Evolutionary conservation across 441 rosid genomes (phyloP).

Genomic region (Gossypium schwendimanii): DNA sequence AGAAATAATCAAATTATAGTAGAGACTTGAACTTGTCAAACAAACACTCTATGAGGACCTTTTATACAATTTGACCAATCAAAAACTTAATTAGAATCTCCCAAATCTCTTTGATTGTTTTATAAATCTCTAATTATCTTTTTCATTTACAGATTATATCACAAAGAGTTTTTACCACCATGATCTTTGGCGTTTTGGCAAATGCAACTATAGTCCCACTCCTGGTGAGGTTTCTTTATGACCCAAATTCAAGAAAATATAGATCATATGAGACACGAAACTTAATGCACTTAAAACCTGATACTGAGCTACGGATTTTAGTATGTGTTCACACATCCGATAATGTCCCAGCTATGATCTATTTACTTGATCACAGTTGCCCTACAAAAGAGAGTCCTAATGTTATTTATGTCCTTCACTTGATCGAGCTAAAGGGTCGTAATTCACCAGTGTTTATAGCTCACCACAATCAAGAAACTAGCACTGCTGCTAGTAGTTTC

Average conservation of each 20-base stretch:
- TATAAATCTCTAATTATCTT: background rate
- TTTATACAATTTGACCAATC: too few species aligned
- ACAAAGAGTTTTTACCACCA: background rate
- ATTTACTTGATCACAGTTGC: conserved; percentile 19
- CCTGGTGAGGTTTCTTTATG: conserved; percentile 19
- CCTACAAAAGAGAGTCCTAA: conserved; percentile 21
- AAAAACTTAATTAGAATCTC: too few species aligned
- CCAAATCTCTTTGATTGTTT: too few species aligned
- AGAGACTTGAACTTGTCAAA: too few species aligned
- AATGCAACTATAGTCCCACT: conserved; percentile 13
- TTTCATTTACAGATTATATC: background rate
- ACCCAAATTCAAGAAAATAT: conserved; percentile 23
- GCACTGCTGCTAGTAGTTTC: background rate
- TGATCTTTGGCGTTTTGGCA: conserved; percentile 4
- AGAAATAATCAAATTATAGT: too few species aligned
- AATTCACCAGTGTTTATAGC: conserved; percentile 23
- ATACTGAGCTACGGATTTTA: conserved; percentile 18
- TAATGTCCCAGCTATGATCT: conserved; percentile 22
- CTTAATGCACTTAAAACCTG: conserved; percentile 14
- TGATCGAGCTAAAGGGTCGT: conserved; percentile 20
- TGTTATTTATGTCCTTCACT: conserved; percentile 22
- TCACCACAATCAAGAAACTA: conserved; percentile 23
- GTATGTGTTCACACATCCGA: conserved; percentile 25
- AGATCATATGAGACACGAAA: conserved; percentile 28
- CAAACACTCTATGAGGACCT: too few species aligned